Evolutionary conservation across 805 yeast genomes (phyloP), one percentile per base, ranked within the genome.

Genomic region (Lipomyces yamadae): DNA sequence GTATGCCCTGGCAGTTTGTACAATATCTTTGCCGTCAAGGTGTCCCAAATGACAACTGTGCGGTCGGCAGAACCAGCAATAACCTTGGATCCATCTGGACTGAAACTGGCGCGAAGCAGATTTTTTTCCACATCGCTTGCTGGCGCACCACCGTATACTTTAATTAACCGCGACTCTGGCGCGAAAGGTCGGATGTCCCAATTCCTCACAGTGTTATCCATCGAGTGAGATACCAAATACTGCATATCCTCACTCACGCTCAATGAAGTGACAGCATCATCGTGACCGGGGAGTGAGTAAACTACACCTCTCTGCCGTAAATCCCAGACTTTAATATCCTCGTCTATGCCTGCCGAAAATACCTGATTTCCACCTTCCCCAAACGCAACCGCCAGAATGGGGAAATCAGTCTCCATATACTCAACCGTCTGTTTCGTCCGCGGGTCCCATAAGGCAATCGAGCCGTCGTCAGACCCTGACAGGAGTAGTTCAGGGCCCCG

Each of bases 401-500:
- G 95, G 72, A 80, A 88, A 1, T 81, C 82, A 0, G 88, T 82
- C 30, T 78, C 75, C 62, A 86, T 77, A 7, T 71, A 72, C 1
- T 75, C 69, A 0, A 82, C 78, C 1, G 83, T 78, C 2, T 72
- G 71, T 70, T 85, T 88, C n/a, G 82, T 80, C 64, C 92, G 77
- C 32, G 80, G 76, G 70, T 91, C 96, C 94, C 94, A 91, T 1
- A 88, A 11, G 52, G 79, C 78, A 0, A 84, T 79, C 2, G 77
- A 66, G 0, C 92, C 91, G 72, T 88, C 92, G 71, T 91, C 96
- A 8, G 88, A 82, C 3, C 85, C 91, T 48, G 90, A 83, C 2
- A 84, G 81, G 4, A 80, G 66, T 7, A 77, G 63, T 56, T 79
- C 80, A 2, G 68, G 61, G 24, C 74, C 78, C 7, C 72, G 74